Evolutionary conservation across 2,329 filamentous ascomycete species (phyloP).

Genomic region (Sporothrix humicola): DNA sequence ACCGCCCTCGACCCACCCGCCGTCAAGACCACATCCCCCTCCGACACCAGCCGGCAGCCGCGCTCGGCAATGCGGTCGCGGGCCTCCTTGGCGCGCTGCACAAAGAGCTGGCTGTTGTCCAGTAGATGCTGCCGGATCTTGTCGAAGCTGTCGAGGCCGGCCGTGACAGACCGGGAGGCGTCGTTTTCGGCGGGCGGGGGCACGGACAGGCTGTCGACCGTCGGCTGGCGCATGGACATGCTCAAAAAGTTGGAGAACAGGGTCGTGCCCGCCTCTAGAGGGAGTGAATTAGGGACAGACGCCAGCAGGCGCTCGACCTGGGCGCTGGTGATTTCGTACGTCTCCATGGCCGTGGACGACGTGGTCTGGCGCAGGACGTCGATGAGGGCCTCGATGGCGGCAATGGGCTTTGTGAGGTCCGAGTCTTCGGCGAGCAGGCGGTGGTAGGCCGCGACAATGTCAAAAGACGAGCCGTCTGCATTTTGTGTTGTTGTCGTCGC

Average conservation of each 20-base stretch:
- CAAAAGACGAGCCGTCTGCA: slow-evolving; percentile 41
- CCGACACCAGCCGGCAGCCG: slow-evolving; percentile 77
- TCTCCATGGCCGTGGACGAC: slow-evolving; percentile 90
- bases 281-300: slow-evolving; percentile 84
- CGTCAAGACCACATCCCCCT: slow-evolving; percentile 83
- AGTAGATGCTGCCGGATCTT: slow-evolving; percentile 82
- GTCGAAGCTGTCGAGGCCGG: slow-evolving; percentile 69
- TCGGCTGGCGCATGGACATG: slow-evolving; percentile 67
- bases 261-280: slow-evolving; percentile 90
- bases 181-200: neutral
- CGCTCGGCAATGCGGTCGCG: slow-evolving; percentile 81
- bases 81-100: slow-evolving; percentile 82
- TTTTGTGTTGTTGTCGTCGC: slow-evolving; percentile 42
- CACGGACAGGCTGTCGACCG: neutral
- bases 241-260: slow-evolving; percentile 95
- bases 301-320: slow-evolving; percentile 79
- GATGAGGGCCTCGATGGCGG: slow-evolving; percentile 68
- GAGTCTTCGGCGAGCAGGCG: slow-evolving; percentile 67
- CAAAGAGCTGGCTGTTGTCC: slow-evolving; percentile 85
- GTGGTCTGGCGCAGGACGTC: slow-evolving; percentile 79
- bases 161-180: slow-evolving; percentile 34
- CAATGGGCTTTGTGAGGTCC: slow-evolving; percentile 93
- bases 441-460: slow-evolving; percentile 59
- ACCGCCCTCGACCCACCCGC: slow-evolving; percentile 89
- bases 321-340: slow-evolving; percentile 79